phyloP scores from a whole-genome alignment of 345 rosid species.

The Gossypium raimondii region DNA sequence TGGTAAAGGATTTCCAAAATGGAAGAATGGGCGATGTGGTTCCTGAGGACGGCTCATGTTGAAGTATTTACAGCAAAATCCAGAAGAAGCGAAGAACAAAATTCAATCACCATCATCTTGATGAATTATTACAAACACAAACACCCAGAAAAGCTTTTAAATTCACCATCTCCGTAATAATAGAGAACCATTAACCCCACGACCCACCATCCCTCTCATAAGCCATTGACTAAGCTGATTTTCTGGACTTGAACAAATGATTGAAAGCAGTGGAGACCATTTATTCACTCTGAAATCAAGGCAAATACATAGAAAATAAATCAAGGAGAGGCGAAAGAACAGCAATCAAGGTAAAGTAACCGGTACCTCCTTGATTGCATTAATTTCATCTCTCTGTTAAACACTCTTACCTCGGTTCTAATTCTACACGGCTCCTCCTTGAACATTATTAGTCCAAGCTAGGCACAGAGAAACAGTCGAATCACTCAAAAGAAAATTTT shows the following conservation, averaged over 20 bases:
- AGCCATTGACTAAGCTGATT: not conserved
- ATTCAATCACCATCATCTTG: not conserved
- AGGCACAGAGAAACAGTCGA: not conserved
- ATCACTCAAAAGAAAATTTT: not conserved
- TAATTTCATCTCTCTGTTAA: not conserved
- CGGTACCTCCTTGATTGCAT: not conserved
- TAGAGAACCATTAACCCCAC: not conserved
- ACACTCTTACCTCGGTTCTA: not conserved
- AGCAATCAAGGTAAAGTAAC: not conserved
- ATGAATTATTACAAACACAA: not conserved
- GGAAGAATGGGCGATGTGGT: constrained; percentile 67
- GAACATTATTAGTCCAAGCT: not conserved
- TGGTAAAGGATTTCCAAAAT: constrained; percentile 86
- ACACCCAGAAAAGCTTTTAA: not conserved
- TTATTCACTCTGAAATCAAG: not conserved
- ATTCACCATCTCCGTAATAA: not conserved
- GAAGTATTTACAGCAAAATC: constrained; percentile 31
- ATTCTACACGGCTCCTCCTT: not conserved
- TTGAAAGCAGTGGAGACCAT: not conserved
- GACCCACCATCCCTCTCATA: not conserved
- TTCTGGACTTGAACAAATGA: not conserved
- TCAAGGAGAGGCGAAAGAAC: not conserved
- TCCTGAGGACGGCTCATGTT: constrained; percentile 80
- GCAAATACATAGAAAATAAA: not conserved
- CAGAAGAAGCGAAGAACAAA: not conserved